A percentile compares a stretch with the other conserved stretches of the same genome.
Conservation (phyloP, 148 eudicot genomes). For the Spergularia bocconei region DNA sequence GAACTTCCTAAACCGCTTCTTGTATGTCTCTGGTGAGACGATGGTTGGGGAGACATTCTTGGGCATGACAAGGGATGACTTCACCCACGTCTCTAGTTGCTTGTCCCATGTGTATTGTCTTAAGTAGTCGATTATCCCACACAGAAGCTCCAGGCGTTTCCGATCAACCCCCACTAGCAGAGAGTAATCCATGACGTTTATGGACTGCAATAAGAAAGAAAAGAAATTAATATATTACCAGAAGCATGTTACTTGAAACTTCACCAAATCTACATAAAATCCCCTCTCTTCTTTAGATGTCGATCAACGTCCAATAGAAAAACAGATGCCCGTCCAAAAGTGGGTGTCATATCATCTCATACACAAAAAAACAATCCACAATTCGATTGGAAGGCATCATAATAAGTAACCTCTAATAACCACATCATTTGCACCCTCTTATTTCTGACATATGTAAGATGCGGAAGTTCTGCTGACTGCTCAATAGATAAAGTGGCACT, state of each 20-base stretch:
- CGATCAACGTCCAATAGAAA: too few relatives aligned
- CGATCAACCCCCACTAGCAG: slow-evolving; percentile 90
- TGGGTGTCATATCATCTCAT: too few relatives aligned
- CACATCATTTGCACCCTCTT: too few relatives aligned
- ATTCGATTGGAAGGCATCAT: too few relatives aligned
- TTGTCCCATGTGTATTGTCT: slow-evolving; percentile 95
- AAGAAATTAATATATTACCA: slow-evolving; percentile 16
- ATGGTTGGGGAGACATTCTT: slow-evolving; percentile 73
- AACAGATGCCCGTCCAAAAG: too few relatives aligned
- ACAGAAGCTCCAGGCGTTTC: slow-evolving; percentile 56
- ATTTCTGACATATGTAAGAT: too few relatives aligned
- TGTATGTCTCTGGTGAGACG: slow-evolving; percentile 79
- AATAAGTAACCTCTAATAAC: too few relatives aligned
- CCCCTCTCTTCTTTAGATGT: too few relatives aligned
- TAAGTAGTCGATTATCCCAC: slow-evolving; percentile 92
- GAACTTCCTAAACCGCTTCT: slow-evolving; percentile 87
- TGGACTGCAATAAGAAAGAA: slow-evolving; percentile 45
- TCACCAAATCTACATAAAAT: neutral
- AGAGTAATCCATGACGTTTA: slow-evolving; percentile 95
- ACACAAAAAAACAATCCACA: too few relatives aligned
- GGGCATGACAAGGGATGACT: slow-evolving; percentile 80
- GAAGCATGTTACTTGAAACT: slow-evolving; percentile 3
- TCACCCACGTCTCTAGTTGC: slow-evolving; percentile 90
- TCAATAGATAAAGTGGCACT: too few relatives aligned
- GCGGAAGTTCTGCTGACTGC: too few relatives aligned